Percentiles rank a stretch among this genome's conserved stretches.
These are phyloP conservation scores for Talinum fruticosum DNA, from an alignment of 148 eudicot genomes.

Conservation along the genomic window DNA sequence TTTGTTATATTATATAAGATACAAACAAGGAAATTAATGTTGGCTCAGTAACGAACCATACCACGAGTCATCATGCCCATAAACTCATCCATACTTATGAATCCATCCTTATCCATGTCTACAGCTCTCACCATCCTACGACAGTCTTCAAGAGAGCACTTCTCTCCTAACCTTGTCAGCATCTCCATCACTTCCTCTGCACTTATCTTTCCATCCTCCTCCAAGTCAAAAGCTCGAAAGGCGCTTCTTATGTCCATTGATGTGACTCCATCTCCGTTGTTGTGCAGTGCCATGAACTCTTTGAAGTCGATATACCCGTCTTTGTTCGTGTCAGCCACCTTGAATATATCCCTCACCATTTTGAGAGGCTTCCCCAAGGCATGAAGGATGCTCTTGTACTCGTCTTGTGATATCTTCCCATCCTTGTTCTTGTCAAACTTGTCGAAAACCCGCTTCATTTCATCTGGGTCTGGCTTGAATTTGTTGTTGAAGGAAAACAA, in stretches of 20 bases:
- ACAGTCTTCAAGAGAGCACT: conserved; percentile 49
- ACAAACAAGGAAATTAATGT: not conserved
- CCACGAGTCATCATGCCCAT: conserved; percentile 68
- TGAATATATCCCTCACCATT: conserved; percentile 46
- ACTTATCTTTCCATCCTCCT: conserved; percentile 64
- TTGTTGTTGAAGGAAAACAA: conserved; percentile 39
- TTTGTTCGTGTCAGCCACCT: conserved; percentile 58
- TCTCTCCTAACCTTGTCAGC: conserved; percentile 53
- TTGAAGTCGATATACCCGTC: conserved; percentile 72
- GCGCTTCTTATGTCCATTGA: conserved; percentile 48
- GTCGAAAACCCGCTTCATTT: conserved; percentile 56
- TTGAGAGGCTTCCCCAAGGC: conserved; percentile 45
- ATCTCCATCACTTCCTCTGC: conserved; percentile 54
- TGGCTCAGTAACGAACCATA: conserved; percentile 32
- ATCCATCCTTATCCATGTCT: conserved; percentile 65
- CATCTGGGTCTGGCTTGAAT: conserved; percentile 43
- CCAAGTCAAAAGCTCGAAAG: conserved; percentile 55
- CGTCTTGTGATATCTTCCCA: conserved; percentile 66
- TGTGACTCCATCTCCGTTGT: conserved; percentile 60
- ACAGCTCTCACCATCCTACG: conserved; percentile 58
- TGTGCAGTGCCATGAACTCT: conserved; percentile 70
- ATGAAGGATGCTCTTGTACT: conserved; percentile 55
- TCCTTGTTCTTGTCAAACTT: conserved; percentile 61
- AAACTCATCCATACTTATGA: conserved; percentile 64
- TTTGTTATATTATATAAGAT: too few relatives aligned